Percentiles rank a stretch among this genome's conserved stretches.
phyloP scores from a whole-genome alignment of 352 stramenopile species.

The Globisporangium solare region DNA sequence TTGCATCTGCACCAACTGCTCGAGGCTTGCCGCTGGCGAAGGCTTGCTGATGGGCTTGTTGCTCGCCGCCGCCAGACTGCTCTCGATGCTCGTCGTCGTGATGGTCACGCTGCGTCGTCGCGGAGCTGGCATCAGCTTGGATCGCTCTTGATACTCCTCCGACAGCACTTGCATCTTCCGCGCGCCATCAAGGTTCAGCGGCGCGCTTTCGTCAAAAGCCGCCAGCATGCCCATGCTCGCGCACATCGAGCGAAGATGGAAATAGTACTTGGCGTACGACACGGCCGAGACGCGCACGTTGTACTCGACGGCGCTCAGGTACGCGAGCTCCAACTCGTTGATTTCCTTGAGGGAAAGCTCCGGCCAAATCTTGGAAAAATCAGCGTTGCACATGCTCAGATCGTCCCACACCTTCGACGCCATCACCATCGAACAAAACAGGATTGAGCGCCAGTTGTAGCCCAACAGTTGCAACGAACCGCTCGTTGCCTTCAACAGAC shows the following conservation, averaged over 20 bases:
- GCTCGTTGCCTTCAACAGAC: constrained; percentile 90
- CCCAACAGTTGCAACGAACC: constrained; percentile 70
- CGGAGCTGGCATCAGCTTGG: constrained; percentile 65
- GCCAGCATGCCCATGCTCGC: constrained; percentile 82
- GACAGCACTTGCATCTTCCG: constrained; percentile 87
- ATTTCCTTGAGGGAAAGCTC: constrained; percentile 91
- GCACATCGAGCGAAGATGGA: constrained; percentile 94
- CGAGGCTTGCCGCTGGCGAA: constrained; percentile 64
- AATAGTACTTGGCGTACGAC: constrained; percentile 95
- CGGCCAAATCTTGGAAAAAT: constrained; percentile 94
- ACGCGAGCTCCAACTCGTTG: constrained; percentile 94
- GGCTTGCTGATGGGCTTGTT: constrained; percentile 28
- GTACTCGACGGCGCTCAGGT: constrained; percentile 89
- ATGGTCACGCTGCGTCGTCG: constrained; percentile 79
- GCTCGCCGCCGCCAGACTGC: constrained; percentile 16
- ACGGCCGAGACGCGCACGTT: constrained; percentile 84
- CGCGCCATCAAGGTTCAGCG: constrained; percentile 75
- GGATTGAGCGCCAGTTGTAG: constrained; percentile 91
- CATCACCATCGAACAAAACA: constrained; percentile 97
- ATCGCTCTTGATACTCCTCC: constrained; percentile 82
- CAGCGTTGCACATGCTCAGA: constrained; percentile 96
- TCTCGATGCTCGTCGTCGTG: constrained; percentile 42
- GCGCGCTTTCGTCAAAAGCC: constrained; percentile 70
- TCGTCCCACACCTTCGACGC: constrained; percentile 98
- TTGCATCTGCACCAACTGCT: constrained; percentile 84